phyloP scores from a whole-genome alignment of 257 asterid genomes.

The Solanum dulcamara region DNA sequence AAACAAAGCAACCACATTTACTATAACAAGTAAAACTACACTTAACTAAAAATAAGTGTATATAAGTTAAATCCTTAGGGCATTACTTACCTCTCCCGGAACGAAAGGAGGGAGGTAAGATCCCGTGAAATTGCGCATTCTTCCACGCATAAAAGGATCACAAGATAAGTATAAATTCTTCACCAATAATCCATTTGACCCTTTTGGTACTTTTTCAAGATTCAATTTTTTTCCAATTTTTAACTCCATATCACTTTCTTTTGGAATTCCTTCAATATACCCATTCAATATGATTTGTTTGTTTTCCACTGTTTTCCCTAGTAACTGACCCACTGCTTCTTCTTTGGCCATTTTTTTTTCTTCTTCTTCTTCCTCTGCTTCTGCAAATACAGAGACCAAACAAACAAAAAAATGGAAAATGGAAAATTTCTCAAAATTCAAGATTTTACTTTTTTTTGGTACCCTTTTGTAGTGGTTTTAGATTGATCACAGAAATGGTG shows the following conservation, averaged over 20 bases:
- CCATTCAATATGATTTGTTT: constrained; percentile 65
- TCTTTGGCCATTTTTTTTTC: not conserved
- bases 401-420: not conserved
- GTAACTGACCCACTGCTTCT: not conserved
- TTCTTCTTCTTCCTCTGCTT: not conserved
- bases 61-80: not conserved
- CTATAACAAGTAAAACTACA: not conserved
- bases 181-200: constrained; percentile 48
- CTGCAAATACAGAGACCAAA: not conserved
- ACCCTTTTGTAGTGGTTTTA: not conserved
- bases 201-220: constrained; percentile 57
- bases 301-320: constrained; percentile 35
- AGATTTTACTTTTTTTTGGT: not conserved
- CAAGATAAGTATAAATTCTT: constrained; percentile 87
- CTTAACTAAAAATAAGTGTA: not conserved
- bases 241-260: constrained; percentile 69
- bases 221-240: constrained; percentile 38
- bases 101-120: constrained; percentile 73
- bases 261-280: constrained; percentile 57
- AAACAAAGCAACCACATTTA: too few species aligned
- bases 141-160: constrained; percentile 87
- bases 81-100: constrained; percentile 54
- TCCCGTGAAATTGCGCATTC: constrained; percentile 70
- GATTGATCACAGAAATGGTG: not conserved
- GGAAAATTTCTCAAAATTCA: not conserved